A percentile compares a stretch with the other conserved stretches of the same genome.
phyloP scores from a whole-genome alignment of 805 yeast genomes.

The Nakazawaea sp. region DNA sequence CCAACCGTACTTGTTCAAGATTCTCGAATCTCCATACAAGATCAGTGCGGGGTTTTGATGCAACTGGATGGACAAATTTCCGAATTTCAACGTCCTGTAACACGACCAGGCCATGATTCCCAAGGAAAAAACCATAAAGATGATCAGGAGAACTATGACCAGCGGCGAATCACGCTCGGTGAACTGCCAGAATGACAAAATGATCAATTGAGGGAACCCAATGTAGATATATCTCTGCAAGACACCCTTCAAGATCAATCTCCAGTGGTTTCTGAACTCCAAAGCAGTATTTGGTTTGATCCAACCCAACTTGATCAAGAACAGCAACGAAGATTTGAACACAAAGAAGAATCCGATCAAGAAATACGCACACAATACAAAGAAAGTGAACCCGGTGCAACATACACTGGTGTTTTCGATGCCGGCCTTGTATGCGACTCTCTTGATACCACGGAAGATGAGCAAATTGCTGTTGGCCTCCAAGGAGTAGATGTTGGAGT shows the following conservation, averaged over 20 bases:
- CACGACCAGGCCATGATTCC: slow-evolving; percentile 60
- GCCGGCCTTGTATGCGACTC: slow-evolving; percentile 69
- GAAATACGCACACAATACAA: slow-evolving; percentile 69
- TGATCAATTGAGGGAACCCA: slow-evolving; percentile 76
- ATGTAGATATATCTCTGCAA: slow-evolving; percentile 72
- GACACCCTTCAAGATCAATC: slow-evolving; percentile 64
- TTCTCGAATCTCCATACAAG: slow-evolving; percentile 68
- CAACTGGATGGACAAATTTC: slow-evolving; percentile 47
- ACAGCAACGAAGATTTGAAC: slow-evolving; percentile 43
- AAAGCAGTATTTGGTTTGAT: slow-evolving; percentile 38
- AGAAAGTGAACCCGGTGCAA: slow-evolving; percentile 82
- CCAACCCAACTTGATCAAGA: slow-evolving; percentile 41
- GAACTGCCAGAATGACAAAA: slow-evolving; percentile 86
- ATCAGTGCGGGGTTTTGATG: slow-evolving; percentile 83
- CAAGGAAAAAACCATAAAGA: slow-evolving; percentile 57
- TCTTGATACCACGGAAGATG: slow-evolving; percentile 80
- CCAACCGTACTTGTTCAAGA: slow-evolving; percentile 78
- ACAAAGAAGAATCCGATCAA: slow-evolving; percentile 54
- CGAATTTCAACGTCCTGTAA: slow-evolving; percentile 58
- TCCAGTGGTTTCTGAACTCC: slow-evolving; percentile 51
- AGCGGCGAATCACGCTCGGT: slow-evolving; percentile 80
- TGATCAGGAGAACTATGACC: slow-evolving; percentile 71
- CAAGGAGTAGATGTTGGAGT: slow-evolving; percentile 26
- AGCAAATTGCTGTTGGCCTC: slow-evolving; percentile 51
- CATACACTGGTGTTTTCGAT: slow-evolving; percentile 84